Base-by-base conservation (phyloP, 495 filamentous ascomycete genomes). In the Parachaetomium inaequale region DNA sequence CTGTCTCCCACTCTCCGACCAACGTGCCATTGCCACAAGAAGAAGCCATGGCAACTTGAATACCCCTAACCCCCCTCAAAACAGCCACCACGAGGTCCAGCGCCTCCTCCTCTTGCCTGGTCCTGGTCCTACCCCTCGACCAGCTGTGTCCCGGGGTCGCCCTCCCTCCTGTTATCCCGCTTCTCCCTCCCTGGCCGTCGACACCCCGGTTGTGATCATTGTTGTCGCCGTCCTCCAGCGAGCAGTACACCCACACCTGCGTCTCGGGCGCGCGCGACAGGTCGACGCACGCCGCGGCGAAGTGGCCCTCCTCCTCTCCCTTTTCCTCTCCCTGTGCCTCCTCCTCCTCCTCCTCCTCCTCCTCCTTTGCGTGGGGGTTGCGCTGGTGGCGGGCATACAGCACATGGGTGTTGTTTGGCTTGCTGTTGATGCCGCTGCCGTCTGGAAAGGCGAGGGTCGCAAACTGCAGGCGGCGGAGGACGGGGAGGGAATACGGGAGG, bases 381-480 rank as follows among this genome's bases (percentile, higher is more conserved):
- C n/a, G n/a, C n/a, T 19, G 46, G 56, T 4, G 32, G 36, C 75
- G 76, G 25, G 76, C 78, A 25, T 72, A 78, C 3, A 87, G 64
- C 47, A 82, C 72, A 42, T 71, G 69, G 5, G 61, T 31, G 52
- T 66, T 31, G 52, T 66, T 40, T 0, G 67, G 60, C 8, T 69
- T 76, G 5, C 68, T 59, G 69, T n/a, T n/a, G n/a, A n/a, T n/a
- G n/a, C 81, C 63, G 66, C 76, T 49, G 59, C 11, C 45, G 45
- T 4, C 23, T 21, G 68, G 19, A 68, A 77, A 63, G 0, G 63
- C 60, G 66, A 62, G 63, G 71, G 78, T n/a, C n/a, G n/a, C 74
- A 68, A 84, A 85, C 65, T 85, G 84, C 52, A 89, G 73, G 17
- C 85, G 76, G 14, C 86, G 81, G 40, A 85, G 70, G 3, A 87